Conservation (phyloP, 1,284 basidiomycete species). For the Microbotryum silenes-acaulis region DNA sequence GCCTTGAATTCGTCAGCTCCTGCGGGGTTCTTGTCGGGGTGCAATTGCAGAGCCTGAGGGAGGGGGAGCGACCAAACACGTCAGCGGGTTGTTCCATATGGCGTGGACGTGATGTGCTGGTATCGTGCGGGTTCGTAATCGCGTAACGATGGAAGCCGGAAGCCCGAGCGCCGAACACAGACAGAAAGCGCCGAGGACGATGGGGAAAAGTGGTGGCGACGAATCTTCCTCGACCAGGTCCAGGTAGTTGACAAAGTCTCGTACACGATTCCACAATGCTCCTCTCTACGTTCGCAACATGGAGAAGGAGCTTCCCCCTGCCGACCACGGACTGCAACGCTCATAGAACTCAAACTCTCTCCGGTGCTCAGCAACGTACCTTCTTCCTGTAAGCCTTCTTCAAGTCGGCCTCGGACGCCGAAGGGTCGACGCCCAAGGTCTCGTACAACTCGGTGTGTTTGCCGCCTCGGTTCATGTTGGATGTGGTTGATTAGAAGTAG, state of each 20-base stretch:
- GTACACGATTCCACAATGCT: no score
- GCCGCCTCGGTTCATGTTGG: conserved; percentile 15
- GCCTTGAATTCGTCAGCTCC: conserved; percentile 87
- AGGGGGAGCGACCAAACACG: neutral
- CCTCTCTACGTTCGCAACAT: no score
- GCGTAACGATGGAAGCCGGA: no score
- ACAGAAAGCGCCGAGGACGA: no score
- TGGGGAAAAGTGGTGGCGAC: no score
- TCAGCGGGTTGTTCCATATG: no score
- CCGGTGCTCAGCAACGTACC: conserved; percentile 6
- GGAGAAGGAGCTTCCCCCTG: no score
- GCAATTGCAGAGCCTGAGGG: conserved; percentile 61
- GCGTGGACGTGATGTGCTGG: no score
- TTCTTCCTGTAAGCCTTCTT: conserved; percentile 34
- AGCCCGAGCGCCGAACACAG: no score
- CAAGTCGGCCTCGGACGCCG: conserved; percentile 72
- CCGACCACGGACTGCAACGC: neutral
- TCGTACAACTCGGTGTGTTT: conserved; percentile 44
- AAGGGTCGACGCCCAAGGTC: conserved; percentile 69
- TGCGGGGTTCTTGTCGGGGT: conserved; percentile 51
- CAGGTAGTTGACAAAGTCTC: no score
- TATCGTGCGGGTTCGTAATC: neutral
- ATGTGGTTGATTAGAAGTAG: neutral
- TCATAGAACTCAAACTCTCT: neutral
- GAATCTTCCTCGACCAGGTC: no score